These are phyloP conservation scores for Seiridium unicorne DNA, from an alignment of 2,329 filamentous ascomycete species.

Conservation along the genomic window DNA sequence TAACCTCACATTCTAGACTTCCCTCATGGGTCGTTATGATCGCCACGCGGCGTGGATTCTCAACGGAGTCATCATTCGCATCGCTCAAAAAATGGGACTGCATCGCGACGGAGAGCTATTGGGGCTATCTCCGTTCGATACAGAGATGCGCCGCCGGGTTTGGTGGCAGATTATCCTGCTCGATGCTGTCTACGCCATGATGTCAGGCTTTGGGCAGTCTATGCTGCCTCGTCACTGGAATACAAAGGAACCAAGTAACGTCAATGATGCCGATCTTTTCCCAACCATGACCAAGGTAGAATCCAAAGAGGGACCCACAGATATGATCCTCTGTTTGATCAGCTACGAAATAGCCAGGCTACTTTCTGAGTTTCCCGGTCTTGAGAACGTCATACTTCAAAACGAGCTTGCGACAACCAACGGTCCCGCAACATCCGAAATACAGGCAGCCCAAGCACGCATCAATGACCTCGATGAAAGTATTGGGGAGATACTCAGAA, in stretches of 20 bases:
- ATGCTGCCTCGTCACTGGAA: constrained; percentile 53
- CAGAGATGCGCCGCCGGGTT: constrained; percentile 64
- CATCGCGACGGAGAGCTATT: constrained; percentile 59
- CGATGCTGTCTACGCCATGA: constrained; percentile 55
- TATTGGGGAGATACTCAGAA: constrained; percentile 44
- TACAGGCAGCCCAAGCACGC: constrained; percentile 41
- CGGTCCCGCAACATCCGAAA: constrained; percentile 19
- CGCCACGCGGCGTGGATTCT: constrained; percentile 60
- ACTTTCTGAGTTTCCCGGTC: constrained; percentile 43
- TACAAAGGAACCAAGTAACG: constrained; percentile 53
- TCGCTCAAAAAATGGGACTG: constrained; percentile 67
- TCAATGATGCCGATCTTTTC: constrained; percentile 59
- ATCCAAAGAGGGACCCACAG: constrained; percentile 55
- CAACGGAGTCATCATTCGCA: constrained; percentile 59
- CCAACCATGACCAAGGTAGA: constrained; percentile 50
- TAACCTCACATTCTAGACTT: constrained; percentile 36
- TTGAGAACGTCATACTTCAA: constrained; percentile 50
- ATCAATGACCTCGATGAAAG: constrained; percentile 41
- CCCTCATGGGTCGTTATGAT: constrained; percentile 57
- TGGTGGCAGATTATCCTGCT: constrained; percentile 66
- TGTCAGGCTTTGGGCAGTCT: constrained; percentile 55
- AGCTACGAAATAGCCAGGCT: constrained; percentile 49
- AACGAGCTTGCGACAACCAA: constrained; percentile 34
- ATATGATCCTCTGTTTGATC: constrained; percentile 58
- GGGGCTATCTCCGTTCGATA: constrained; percentile 60